phyloP scores from a whole-genome alignment of 192 early-diverging fungal genomes.

The Entomortierella parvispora region DNA sequence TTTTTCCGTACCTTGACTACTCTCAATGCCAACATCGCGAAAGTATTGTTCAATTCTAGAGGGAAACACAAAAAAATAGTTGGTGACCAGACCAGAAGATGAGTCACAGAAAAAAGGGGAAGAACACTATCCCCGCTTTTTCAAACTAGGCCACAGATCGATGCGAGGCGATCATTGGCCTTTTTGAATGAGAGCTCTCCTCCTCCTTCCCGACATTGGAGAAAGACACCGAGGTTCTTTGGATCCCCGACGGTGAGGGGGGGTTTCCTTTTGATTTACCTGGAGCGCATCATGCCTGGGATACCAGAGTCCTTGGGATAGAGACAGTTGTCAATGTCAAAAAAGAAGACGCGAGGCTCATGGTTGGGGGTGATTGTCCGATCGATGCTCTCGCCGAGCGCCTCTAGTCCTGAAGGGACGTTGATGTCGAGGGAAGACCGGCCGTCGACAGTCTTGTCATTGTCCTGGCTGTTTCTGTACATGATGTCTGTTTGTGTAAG shows the following conservation, averaged over 20 bases:
- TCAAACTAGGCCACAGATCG: too few species aligned
- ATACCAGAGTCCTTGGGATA: slow-evolving; percentile 68
- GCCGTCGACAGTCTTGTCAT: slow-evolving; percentile 4
- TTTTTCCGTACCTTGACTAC: slow-evolving; percentile 49
- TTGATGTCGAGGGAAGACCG: slow-evolving; percentile 13
- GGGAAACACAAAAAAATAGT: background rate
- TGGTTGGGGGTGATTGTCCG: slow-evolving; percentile 43
- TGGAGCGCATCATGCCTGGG: slow-evolving; percentile 61
- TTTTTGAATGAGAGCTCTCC: too few species aligned
- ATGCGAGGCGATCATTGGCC: too few species aligned
- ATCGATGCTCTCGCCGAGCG: slow-evolving; percentile 13
- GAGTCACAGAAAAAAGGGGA: background rate
- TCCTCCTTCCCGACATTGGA: too few species aligned
- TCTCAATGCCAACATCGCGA: slow-evolving; percentile 62
- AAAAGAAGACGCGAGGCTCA: slow-evolving; percentile 70
- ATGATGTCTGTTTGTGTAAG: too few species aligned
- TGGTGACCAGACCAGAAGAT: background rate
- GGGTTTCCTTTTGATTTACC: slow-evolving; percentile 26
- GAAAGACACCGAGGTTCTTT: too few species aligned
- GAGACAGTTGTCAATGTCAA: slow-evolving; percentile 86
- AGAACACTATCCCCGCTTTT: background rate
- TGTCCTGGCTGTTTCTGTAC: too few species aligned
- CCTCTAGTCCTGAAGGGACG: slow-evolving; percentile 8
- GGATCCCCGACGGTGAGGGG: background rate
- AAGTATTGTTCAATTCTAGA: slow-evolving; percentile 71